Evolutionary conservation across 2,329 filamentous ascomycete species (phyloP), one percentile per base, ranked within the genome.

Genomic region (Dactylellina parvicollis): DNA sequence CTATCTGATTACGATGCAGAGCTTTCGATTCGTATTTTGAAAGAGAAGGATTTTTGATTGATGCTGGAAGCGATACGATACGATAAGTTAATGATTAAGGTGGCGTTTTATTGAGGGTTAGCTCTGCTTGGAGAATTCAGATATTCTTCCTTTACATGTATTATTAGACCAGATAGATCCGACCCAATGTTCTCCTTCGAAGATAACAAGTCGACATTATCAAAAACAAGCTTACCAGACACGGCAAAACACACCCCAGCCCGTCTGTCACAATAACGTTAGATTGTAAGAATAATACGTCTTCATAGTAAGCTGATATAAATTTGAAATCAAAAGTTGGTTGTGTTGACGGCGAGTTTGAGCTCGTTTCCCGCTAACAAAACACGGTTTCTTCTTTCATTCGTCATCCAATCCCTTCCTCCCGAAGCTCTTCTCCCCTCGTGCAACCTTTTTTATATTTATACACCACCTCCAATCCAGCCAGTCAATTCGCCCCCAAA

Each of bases 11-110:
- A 60, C 75, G 16, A 60, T 61, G 1, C 77, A 78, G 59, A 74
- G 67, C 16, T 77, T 76, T 20, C 75, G 77, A 16, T 66, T 78
- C 36, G 76, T 78, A 1, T 76, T 77, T 47, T 77, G 55, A 71
- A 28, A 65, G 20, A 22, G 30, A 42, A 24, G 4, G 44, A 9
- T 28, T 28, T 4, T 49, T 49, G 12, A 14, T 14, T 14, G 12
- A 5, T 38, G 34, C 16, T 38, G 12, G 12, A 5, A 7, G 34
- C 16, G n/a, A 7, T 38, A 14, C 4, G 34, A 38, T 38, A 38
- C 4, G 34, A 38, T 38, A 38, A 4, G 34, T 14, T 14, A 38
- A 38, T 14, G 34, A 38, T 32, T 4, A 22, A 16, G n/a, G 30
- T 52, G 30, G 52, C 34, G 34, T 56, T 56, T n/a, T n/a, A n/a